Conservation (phyloP, 352 stramenopile species). For the Phytophthora capsici region DNA sequence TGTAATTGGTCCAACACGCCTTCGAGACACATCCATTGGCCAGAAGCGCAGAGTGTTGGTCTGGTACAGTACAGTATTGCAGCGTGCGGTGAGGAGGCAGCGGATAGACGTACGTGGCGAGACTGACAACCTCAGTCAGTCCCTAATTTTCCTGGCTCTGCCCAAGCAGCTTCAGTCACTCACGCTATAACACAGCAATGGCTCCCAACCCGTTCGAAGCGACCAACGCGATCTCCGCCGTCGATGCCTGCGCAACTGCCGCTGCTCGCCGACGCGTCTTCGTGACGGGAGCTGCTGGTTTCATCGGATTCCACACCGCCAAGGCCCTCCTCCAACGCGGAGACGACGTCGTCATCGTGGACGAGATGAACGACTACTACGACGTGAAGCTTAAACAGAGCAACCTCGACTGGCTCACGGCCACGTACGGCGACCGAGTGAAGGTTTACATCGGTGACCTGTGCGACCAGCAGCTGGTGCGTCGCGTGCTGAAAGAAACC, state of each 20-base stretch:
- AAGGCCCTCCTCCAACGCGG: slow-evolving; percentile 86
- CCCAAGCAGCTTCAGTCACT: neutral
- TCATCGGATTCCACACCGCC: slow-evolving; percentile 97
- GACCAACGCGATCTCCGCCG: slow-evolving; percentile 16
- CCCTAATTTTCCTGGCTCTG: neutral
- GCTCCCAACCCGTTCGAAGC: slow-evolving; percentile 22
- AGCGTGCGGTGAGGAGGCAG: too few species aligned
- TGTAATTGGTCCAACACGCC: slow-evolving; percentile 13
- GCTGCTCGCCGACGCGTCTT: slow-evolving; percentile 38
- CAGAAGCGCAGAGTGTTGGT: slow-evolving; percentile 9
- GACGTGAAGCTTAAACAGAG: slow-evolving; percentile 96
- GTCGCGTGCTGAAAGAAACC: slow-evolving; percentile 89
- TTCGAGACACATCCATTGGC: too few species aligned
- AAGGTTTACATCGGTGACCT: slow-evolving; percentile 93
- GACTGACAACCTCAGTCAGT: slow-evolving; percentile 4
- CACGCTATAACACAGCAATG: slow-evolving; percentile 8
- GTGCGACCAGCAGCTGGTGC: slow-evolving; percentile 93
- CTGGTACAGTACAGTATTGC: neutral
- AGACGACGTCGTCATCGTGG: slow-evolving; percentile 95
- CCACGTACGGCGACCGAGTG: slow-evolving; percentile 65
- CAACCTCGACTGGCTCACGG: slow-evolving; percentile 91
- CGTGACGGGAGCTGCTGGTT: slow-evolving; percentile 96
- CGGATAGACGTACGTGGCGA: too few species aligned
- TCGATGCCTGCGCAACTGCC: neutral
- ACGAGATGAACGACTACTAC: slow-evolving; percentile 99